Percentiles rank a stretch among this genome's conserved stretches.
Conservation (phyloP, 78 protist genomes). For the Polysphondylium violaceum region DNA sequence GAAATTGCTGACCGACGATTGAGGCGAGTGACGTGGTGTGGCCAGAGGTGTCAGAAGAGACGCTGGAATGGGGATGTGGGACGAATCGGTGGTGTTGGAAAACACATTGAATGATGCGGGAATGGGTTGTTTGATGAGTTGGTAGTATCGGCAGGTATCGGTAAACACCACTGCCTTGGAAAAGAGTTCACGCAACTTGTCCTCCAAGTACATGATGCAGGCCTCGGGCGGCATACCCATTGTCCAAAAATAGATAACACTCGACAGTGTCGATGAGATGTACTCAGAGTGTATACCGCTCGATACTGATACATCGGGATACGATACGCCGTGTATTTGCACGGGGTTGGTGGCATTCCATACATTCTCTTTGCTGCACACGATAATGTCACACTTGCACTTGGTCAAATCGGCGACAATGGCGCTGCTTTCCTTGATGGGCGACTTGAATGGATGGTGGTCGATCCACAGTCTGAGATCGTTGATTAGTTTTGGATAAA, state of each 20-base stretch:
- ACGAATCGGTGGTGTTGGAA: background rate
- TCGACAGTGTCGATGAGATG: background rate
- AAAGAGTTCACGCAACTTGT: conserved; percentile 52
- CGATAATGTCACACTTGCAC: conserved; percentile 40
- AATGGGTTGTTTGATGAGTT: conserved; percentile 37
- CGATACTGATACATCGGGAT: conserved; percentile 48
- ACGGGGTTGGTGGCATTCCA: conserved; percentile 51
- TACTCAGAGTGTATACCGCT: conserved; percentile 40
- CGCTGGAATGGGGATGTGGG: background rate
- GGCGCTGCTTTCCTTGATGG: conserved; percentile 20
- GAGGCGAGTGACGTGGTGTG: conserved; percentile 40
- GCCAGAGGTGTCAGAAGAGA: conserved; percentile 11
- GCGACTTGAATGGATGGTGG: conserved; percentile 52
- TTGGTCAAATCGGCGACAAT: conserved; percentile 61
- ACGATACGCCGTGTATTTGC: conserved; percentile 35
- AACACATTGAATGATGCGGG: conserved; percentile 21
- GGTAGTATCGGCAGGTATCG: conserved; percentile 35
- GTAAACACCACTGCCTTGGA: conserved; percentile 26
- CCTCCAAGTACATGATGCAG: conserved; percentile 63
- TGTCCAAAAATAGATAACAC: conserved; percentile 43
- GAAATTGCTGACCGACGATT: conserved; percentile 11
- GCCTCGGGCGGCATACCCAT: conserved; percentile 79
- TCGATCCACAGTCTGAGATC: conserved; percentile 60
- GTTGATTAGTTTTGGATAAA: conserved; percentile 43
- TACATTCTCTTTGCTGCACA: conserved; percentile 49